Evolutionary conservation across 768 basidiomycete species (phyloP), one percentile per base, ranked within the genome.

Genomic region (Xanthoconium purpureum): DNA sequence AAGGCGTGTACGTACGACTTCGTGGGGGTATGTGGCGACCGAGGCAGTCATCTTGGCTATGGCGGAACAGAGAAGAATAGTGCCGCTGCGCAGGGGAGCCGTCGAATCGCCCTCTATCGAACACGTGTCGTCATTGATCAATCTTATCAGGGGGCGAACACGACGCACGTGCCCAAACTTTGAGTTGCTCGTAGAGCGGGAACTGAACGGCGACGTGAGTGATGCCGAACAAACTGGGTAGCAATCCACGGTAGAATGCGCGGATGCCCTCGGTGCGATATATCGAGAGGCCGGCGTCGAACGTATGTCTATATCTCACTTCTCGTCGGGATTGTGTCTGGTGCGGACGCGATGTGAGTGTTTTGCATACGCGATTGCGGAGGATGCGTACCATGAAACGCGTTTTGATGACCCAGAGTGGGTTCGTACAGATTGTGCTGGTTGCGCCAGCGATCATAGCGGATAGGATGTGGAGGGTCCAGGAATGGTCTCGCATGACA

Each of bases 321-420:
- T 94, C 91, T 32, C 82, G 78, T 57, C 83, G 80, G 43, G 86
- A 84, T 74, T 97, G 94, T 15, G 94, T 95, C 94, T 95, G 66
- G 40, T 28, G 36, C 18, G 37, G n/a, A 49, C 48, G 24, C 28
- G 42, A 50, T 20, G 53, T 62, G 64, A 52, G 61, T 36, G 58
- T 7, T 37, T 2, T 18, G 20, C 18, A 44, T 35, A 50, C 54
- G 52, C 46, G 47, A 43, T 35, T 13, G 44, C 5, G 33, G 9
- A 18, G 50, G 20, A 33, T 38, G 55, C 77, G 61, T 60, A 96
- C 96, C 97, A 98, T 98, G 76, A 98, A 98, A 30, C 97, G 85
- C 24, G 96, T 98, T 78, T 98, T 98, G 72, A 99, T 94, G 40
- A 99, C 94, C 97, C 97, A 99, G 8, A 99, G 73, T 0, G 97